Evolutionary conservation across 495 filamentous ascomycete genomes (phyloP).

Genomic region (Penicillium coprophilum): DNA sequence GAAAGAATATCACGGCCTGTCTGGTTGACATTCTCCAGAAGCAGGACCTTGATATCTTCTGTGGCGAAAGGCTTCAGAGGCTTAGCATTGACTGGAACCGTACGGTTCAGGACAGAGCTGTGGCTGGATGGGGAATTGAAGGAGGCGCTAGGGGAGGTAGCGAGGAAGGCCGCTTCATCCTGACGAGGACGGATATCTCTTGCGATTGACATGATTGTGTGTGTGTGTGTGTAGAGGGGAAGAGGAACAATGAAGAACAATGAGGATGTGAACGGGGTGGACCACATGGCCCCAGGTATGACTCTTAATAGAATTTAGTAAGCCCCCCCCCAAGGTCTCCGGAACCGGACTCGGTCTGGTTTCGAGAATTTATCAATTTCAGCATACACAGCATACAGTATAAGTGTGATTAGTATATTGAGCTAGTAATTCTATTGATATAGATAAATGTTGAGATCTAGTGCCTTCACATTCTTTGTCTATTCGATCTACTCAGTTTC

Average conservation of each 20-base stretch:
- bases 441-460: background rate
- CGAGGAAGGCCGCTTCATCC: conserved; percentile 44
- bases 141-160: conserved; percentile 61
- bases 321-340: conserved; percentile 24
- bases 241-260: background rate
- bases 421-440: background rate
- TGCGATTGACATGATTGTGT: conserved; percentile 22
- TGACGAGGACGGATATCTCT: conserved; percentile 37
- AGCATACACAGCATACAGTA: background rate
- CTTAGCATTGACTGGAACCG: conserved; percentile 55
- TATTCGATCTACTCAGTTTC: background rate
- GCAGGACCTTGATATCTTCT: conserved; percentile 90
- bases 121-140: conserved; percentile 64
- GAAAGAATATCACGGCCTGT: conserved; percentile 80
- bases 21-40: conserved; percentile 94
- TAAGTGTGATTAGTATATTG: background rate
- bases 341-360: conserved; percentile 26
- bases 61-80: conserved; percentile 94
- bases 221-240: background rate
- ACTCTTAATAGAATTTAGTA: conserved; percentile 26
- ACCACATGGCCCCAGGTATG: background rate
- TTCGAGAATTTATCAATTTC: background rate
- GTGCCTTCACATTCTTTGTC: background rate
- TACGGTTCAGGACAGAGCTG: conserved; percentile 34
- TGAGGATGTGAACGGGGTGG: conserved; percentile 9